Base-by-base conservation (phyloP, 805 yeast species). In the Blastobotrys mokoenaii region DNA sequence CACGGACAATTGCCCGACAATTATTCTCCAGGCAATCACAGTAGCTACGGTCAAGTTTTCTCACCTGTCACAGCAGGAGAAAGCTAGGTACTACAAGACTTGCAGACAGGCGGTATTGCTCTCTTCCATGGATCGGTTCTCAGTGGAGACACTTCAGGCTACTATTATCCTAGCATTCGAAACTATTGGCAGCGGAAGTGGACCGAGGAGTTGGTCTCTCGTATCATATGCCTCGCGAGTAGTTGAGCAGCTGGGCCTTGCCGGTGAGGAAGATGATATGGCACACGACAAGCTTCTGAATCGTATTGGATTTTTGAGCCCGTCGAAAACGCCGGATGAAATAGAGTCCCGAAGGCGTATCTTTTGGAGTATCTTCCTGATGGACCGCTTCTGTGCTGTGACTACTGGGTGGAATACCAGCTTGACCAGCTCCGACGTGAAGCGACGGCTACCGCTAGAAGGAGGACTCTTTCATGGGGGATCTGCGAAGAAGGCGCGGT, bases 301-400 rank as follows among this genome's bases (percentile, higher is more conserved):
- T 15, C 38, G 38, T 9, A 34, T 34, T 6, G 22, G 22, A 34
- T 34, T 34, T 16, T 20, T 34, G 10, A 34, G 22, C 6, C 38
- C 22, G 20, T 10, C 20, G 14, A 17, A 16, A 25, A 20, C 18
- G 31, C 20, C 27, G 18, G 14, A 29, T 18, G 38, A 41, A 14
- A 29, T n/a, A 6, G 44, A 41, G 31, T 32, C 33, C 17, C 16
- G 44, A 8, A 15, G 44, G 7, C 38, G 44, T 11, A 20, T 41
- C n/a, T 41, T 41, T 14, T 41, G 44, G 44, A 41, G 20, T 17
- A 27, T 41, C 3, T 41, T 41, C 44, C 17, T 41, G 6, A 11
- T 41, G 20, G 44, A 41, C 30, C 15, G 44, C 39, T 41, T 41
- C 33, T 41, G 44, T 31, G 33, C 44, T 9, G 44, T 41, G 9